Evolutionary conservation across 768 basidiomycete species (phyloP).

Genomic region (Russula sp.): DNA sequence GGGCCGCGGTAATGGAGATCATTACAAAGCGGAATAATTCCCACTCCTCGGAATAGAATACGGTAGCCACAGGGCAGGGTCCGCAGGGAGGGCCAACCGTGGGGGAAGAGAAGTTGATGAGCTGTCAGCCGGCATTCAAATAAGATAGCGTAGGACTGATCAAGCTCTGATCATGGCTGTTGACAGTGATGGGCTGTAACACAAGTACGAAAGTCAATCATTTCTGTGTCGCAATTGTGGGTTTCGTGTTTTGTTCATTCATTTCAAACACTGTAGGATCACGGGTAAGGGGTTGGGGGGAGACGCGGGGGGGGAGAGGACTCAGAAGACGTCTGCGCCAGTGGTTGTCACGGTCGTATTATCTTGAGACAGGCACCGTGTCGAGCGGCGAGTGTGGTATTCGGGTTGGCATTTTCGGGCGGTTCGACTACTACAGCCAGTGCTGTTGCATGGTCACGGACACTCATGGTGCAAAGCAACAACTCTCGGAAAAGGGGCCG

Average conservation of each 20-base stretch:
- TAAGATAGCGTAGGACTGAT: not conserved
- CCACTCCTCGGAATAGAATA: too few species aligned
- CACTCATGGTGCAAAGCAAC: too few species aligned
- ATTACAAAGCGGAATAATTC: not conserved
- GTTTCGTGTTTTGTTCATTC: not conserved
- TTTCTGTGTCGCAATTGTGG: not conserved
- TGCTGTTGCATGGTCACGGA: too few species aligned
- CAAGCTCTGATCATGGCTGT: not conserved
- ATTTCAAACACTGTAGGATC: not conserved
- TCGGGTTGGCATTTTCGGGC: too few species aligned
- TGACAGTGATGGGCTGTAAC: not conserved
- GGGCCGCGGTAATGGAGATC: not conserved
- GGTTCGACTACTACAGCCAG: too few species aligned
- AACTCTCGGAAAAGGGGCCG: not conserved
- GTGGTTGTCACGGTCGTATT: too few species aligned
- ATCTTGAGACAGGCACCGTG: too few species aligned
- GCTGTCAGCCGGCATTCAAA: constrained; percentile 1
- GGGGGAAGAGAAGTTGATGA: not conserved
- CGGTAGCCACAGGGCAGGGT: too few species aligned
- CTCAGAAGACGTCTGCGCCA: too few species aligned
- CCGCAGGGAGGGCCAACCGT: too few species aligned
- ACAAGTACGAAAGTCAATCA: not conserved
- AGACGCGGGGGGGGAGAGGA: too few species aligned
- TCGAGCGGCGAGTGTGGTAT: too few species aligned
- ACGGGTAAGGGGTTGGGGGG: not conserved